phyloP scores from a whole-genome alignment of 768 basidiomycete genomes.

The Leccinellum luteum region DNA sequence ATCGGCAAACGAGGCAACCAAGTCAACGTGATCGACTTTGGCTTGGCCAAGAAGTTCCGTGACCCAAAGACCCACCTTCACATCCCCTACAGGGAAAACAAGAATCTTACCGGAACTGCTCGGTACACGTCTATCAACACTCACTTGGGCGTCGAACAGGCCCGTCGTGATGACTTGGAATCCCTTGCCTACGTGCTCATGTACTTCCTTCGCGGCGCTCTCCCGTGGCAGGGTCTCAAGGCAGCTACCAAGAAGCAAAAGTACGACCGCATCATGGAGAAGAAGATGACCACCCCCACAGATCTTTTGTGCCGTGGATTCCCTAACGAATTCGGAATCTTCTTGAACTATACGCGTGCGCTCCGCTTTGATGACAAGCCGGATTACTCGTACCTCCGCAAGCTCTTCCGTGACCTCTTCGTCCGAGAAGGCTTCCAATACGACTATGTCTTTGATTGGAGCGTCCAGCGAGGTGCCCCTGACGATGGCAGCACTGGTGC shows the following conservation, averaged over 20 bases:
- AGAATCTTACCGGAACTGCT: constrained; percentile 98
- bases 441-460: constrained; percentile 99
- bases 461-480: constrained; percentile 73
- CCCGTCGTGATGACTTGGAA: constrained; percentile 96
- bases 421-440: constrained; percentile 98
- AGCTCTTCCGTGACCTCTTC: constrained; percentile 97
- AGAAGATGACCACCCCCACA: constrained; percentile 99
- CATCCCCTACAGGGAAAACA: constrained; percentile 99
- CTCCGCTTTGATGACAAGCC: constrained; percentile 99
- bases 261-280: constrained; percentile 99
- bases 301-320: constrained; percentile 98
- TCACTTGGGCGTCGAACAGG: constrained; percentile 96
- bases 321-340: constrained; percentile 99
- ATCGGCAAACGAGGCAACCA: constrained; percentile 99
- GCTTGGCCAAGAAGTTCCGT: constrained; percentile 99
- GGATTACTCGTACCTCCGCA: constrained; percentile 98
- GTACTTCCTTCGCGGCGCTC: constrained; percentile 98
- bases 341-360: constrained; percentile 98
- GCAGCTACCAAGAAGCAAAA: constrained; percentile 99
- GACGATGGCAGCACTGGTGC: constrained; percentile 61
- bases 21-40: constrained; percentile 98
- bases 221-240: constrained; percentile 99
- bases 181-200: constrained; percentile 98
- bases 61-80: constrained; percentile 99
- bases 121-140: constrained; percentile 99